phyloP scores from a whole-genome alignment of 345 rosid species.

The Carallia pectinifolia region DNA sequence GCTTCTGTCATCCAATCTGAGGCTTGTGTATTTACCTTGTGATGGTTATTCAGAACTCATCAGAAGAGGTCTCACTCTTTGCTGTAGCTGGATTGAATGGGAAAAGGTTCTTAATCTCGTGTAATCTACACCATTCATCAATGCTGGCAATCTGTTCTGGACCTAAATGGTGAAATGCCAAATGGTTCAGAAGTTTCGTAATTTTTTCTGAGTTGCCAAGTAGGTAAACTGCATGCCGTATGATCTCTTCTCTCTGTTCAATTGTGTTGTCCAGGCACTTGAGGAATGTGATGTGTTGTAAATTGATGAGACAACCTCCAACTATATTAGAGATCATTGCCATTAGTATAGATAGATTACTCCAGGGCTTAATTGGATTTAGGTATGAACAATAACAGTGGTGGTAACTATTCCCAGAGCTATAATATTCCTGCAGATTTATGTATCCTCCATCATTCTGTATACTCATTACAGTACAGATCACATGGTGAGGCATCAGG shows the following conservation, averaged over 20 bases:
- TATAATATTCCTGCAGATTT: too few relatives aligned
- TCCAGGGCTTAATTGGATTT: too few relatives aligned
- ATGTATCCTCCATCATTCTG: too few relatives aligned
- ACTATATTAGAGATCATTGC: conserved; percentile 59
- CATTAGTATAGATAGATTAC: conserved; percentile 9
- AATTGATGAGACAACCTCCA: conserved; percentile 73
- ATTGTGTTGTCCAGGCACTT: conserved; percentile 58
- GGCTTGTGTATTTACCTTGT: conserved; percentile 14
- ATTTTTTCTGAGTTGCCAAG: conserved; percentile 59
- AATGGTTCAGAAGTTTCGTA: conserved; percentile 47
- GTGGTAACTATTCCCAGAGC: too few relatives aligned
- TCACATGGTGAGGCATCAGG: too few relatives aligned
- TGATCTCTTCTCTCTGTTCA: conserved; percentile 53
- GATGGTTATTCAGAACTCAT: conserved; percentile 27
- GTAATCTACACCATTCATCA: conserved; percentile 58
- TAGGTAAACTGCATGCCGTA: conserved; percentile 33
- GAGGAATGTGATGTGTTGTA: conserved; percentile 38
- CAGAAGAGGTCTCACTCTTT: conserved; percentile 11
- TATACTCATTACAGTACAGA: too few relatives aligned
- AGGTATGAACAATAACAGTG: too few relatives aligned
- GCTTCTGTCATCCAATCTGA: too few relatives aligned
- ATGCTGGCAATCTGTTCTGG: conserved; percentile 47
- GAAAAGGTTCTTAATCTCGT: conserved; percentile 23
- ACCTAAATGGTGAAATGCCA: conserved; percentile 33
- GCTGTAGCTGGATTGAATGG: conserved; percentile 11